Evolutionary conservation across 176 grass and related monocot genomes (phyloP).

Genomic region (Carex kokanica): DNA sequence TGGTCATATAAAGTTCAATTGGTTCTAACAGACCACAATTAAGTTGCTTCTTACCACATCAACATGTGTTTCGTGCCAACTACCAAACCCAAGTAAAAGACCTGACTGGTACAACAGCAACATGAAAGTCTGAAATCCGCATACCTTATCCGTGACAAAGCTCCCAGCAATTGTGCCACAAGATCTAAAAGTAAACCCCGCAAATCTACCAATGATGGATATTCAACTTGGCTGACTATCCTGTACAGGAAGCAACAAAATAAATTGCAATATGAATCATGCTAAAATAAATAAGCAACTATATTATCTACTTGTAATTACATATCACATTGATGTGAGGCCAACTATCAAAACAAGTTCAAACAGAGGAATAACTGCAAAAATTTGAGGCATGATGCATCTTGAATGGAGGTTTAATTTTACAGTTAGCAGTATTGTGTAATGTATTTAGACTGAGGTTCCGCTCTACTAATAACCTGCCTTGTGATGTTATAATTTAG

Average conservation of each 20-base stretch:
- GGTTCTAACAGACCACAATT: not conserved
- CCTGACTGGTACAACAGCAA: not conserved
- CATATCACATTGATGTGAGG: not conserved
- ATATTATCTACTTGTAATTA: not conserved
- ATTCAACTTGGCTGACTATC: constrained; percentile 93
- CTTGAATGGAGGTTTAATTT: not conserved
- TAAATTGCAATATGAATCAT: not conserved
- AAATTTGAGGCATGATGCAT: not conserved
- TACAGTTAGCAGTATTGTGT: not conserved
- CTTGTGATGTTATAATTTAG: not conserved
- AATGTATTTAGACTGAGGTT: not conserved
- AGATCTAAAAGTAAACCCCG: constrained; percentile 90
- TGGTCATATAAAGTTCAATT: not conserved
- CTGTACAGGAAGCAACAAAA: constrained; percentile 34
- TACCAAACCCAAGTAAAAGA: not conserved
- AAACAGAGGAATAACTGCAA: not conserved
- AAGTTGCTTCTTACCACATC: not conserved
- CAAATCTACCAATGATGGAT: constrained; percentile 96
- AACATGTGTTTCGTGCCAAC: not conserved
- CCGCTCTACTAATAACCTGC: not conserved
- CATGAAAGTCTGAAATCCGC: constrained; percentile 16
- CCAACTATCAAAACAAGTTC: not conserved
- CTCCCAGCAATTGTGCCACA: constrained; percentile 88
- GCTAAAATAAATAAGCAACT: not conserved
- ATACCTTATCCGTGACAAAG: constrained; percentile 92